Conservation (phyloP, 2,329 filamentous ascomycete species). For the Fusarium pseudograminearum region DNA sequence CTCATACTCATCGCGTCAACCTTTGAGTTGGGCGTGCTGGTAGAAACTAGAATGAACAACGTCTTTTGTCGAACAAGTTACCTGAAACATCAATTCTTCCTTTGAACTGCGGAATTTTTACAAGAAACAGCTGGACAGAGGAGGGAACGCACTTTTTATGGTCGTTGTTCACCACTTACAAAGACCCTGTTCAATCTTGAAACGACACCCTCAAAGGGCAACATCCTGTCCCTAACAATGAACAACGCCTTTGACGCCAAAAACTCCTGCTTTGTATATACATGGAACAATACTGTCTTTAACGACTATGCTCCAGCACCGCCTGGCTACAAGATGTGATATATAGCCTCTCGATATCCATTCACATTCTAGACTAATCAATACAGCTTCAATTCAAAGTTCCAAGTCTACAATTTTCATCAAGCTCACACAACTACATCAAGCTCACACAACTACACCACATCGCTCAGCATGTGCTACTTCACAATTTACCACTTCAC, state of each 20-base stretch:
- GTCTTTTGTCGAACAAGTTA: neutral
- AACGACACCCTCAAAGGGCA: neutral
- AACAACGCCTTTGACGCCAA: neutral
- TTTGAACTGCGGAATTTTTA: neutral
- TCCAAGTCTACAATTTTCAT: neutral
- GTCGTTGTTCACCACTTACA: neutral
- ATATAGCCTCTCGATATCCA: neutral
- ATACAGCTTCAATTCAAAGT: neutral
- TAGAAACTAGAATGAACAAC: neutral
- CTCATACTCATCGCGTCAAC: no score
- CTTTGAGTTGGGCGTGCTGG: neutral
- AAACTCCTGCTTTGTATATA: conserved; percentile 3
- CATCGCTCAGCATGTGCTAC: conserved; percentile 22
- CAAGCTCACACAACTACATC: neutral
- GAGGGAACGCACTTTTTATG: neutral
- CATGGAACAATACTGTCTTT: neutral
- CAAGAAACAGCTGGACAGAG: neutral
- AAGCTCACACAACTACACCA: neutral
- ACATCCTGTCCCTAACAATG: neutral
- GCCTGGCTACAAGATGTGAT: neutral
- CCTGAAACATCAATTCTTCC: neutral
- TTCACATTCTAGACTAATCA: neutral
- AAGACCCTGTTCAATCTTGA: neutral
- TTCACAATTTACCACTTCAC: conserved; percentile 26
- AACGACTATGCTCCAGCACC: neutral